Conservation (phyloP, 2,329 filamentous ascomycete genomes). For the Pleomassaria siparia region DNA sequence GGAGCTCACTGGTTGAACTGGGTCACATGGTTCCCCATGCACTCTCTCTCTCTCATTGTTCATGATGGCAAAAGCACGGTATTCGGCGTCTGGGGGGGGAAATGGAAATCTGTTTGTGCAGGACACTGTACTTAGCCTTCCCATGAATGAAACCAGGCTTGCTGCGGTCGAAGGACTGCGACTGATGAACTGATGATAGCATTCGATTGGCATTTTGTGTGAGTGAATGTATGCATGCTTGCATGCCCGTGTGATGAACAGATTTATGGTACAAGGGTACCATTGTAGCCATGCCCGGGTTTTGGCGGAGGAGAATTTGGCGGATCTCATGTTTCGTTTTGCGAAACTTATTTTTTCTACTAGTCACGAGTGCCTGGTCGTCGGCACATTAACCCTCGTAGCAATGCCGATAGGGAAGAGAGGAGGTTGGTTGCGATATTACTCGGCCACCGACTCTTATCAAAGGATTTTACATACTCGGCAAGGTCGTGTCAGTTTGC, state of each 20-base stretch:
- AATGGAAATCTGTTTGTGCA: slow-evolving; percentile 28
- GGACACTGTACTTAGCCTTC: slow-evolving; percentile 34
- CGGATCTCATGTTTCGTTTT: not conserved
- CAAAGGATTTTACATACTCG: slow-evolving; percentile 1
- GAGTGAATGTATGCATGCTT: not conserved
- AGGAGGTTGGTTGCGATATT: not conserved
- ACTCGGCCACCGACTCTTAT: not conserved
- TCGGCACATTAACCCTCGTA: not conserved
- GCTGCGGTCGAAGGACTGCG: slow-evolving; percentile 4
- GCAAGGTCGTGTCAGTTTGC: slow-evolving; percentile 1
- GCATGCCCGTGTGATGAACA: not conserved
- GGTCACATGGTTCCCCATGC: slow-evolving; percentile 17
- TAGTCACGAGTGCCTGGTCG: not conserved
- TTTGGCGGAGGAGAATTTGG: too few species aligned
- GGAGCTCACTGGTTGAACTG: slow-evolving; percentile 61
- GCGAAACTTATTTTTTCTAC: not conserved
- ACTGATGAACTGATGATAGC: not conserved
- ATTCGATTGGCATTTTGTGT: not conserved
- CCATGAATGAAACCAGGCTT: slow-evolving; percentile 4
- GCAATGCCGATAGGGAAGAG: not conserved
- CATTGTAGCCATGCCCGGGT: not conserved
- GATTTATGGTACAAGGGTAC: not conserved
- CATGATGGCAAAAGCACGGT: slow-evolving; percentile 39
- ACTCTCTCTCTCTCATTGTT: too few species aligned
- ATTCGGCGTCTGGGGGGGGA: slow-evolving; percentile 39